A percentile compares a stretch with the other conserved stretches of the same genome.
phyloP scores from a whole-genome alignment of 805 yeast species.

The Yamadazyma akitaensis region DNA sequence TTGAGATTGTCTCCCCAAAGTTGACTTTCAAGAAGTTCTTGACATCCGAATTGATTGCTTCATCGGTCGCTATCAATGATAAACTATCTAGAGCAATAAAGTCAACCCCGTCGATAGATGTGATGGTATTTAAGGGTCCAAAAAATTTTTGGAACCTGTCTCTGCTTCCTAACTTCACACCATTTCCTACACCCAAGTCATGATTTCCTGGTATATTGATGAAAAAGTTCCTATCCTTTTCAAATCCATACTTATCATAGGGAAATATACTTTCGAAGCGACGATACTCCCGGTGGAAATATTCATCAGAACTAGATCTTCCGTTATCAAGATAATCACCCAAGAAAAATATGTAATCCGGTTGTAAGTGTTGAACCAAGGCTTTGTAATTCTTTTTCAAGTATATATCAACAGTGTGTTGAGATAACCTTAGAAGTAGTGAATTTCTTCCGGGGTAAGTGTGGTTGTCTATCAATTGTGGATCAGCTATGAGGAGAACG shows the following conservation, averaged over 20 bases:
- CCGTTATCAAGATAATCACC: constrained; percentile 46
- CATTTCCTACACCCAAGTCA: constrained; percentile 88
- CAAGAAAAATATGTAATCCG: constrained; percentile 37
- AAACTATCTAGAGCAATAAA: constrained; percentile 66
- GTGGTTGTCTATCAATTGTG: constrained; percentile 43
- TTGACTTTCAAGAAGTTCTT: constrained; percentile 45
- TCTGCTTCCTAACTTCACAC: constrained; percentile 43
- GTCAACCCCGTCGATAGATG: constrained; percentile 29
- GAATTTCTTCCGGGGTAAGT: constrained; percentile 41
- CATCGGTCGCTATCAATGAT: constrained; percentile 59
- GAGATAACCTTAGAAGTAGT: constrained; percentile 28
- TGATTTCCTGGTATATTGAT: constrained; percentile 79
- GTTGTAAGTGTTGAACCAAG: constrained; percentile 27
- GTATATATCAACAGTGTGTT: constrained; percentile 42
- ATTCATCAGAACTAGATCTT: constrained; percentile 28
- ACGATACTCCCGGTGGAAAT: constrained; percentile 25
- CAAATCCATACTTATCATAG: constrained; percentile 13
- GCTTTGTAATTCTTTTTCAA: constrained; percentile 35
- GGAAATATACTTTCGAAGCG: constrained; percentile 34
- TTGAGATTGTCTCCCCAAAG: constrained; percentile 9
- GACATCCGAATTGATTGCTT: constrained; percentile 47
- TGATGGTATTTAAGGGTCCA: constrained; percentile 29
- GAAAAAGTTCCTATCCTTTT: constrained; percentile 25
- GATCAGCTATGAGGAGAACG: constrained; percentile 40
- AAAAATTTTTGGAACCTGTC: constrained; percentile 28